Conservation (phyloP, 1,284 basidiomycete genomes). For the Cutaneotrichosporon mucoides region DNA sequence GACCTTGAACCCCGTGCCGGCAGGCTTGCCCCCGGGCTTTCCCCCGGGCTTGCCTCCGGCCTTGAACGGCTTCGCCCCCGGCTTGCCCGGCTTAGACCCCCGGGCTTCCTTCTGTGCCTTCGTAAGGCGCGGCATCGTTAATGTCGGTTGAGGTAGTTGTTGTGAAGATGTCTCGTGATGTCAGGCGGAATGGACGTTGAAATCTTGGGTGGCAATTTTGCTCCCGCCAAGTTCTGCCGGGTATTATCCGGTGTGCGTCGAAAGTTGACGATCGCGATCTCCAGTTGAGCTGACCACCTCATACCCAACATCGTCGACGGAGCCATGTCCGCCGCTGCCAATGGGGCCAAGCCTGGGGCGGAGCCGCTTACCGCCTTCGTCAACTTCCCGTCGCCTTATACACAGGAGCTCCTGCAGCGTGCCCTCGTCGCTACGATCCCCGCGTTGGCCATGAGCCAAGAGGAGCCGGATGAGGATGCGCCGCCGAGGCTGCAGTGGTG, state of each 20-base stretch:
- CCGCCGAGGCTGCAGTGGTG: slow-evolving; percentile 47
- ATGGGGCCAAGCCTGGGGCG: too few species aligned
- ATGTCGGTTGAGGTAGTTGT: too few species aligned
- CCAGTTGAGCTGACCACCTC: too few species aligned
- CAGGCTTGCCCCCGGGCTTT: slow-evolving; percentile 6
- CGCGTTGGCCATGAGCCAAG: slow-evolving; percentile 32
- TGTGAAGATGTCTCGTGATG: too few species aligned
- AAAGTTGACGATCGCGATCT: background rate
- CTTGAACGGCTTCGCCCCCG: too few species aligned
- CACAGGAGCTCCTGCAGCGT: slow-evolving; percentile 61
- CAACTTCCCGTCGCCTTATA: slow-evolving; percentile 75
- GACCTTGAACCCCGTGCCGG: slow-evolving; percentile 40
- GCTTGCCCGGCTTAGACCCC: slow-evolving; percentile 10
- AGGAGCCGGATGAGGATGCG: slow-evolving; percentile 26
- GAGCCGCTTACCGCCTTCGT: slow-evolving; percentile 55
- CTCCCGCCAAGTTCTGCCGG: background rate
- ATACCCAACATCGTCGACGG: too few species aligned
- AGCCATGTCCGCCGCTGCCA: too few species aligned
- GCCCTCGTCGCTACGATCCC: slow-evolving; percentile 54
- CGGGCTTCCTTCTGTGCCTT: slow-evolving; percentile 36
- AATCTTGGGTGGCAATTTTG: background rate
- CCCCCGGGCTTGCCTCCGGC: background rate
- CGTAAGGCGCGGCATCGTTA: slow-evolving; percentile 40
- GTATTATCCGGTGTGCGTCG: background rate
- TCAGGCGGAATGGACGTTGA: too few species aligned